Conservation (phyloP, 2,329 filamentous ascomycete genomes). For the Piedraia hortae region DNA sequence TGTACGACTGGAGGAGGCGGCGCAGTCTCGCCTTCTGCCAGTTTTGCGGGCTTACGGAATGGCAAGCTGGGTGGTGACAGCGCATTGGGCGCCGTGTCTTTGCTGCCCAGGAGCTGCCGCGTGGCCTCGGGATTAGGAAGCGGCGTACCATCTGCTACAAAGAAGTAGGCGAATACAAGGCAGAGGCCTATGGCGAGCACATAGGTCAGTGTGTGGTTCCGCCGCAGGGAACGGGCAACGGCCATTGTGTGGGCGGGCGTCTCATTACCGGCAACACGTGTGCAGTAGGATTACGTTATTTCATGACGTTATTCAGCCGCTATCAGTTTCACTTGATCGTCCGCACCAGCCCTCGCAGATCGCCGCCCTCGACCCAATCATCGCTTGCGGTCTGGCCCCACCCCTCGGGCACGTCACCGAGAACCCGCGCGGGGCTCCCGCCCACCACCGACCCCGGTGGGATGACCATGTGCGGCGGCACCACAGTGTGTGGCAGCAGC, state of each 20-base stretch:
- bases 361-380: conserved; percentile 23
- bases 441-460: conserved; percentile 83
- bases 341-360: conserved; percentile 21
- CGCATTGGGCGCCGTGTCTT: conserved; percentile 34
- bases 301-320: too few species aligned
- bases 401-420: conserved; percentile 56
- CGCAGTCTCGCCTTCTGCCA: conserved; percentile 25
- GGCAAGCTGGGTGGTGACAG: conserved; percentile 49
- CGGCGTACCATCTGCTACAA: conserved; percentile 28
- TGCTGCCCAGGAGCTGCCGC: conserved; percentile 23
- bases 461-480: conserved; percentile 73
- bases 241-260: conserved; percentile 22
- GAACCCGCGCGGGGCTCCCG: conserved; percentile 48
- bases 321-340: conserved; percentile 17
- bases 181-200: conserved; percentile 43
- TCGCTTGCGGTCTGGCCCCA: conserved; percentile 20
- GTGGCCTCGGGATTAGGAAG: conserved; percentile 23
- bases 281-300: too few species aligned
- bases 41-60: conserved; percentile 36
- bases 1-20: conserved; percentile 62
- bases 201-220: conserved; percentile 51
- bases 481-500: conserved; percentile 57
- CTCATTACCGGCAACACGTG: too few species aligned
- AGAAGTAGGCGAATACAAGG: conserved; percentile 26
- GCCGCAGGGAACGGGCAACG: conserved; percentile 40